phyloP scores from a whole-genome alignment of 2,329 filamentous ascomycete species.

The Ophiostoma populinum region DNA sequence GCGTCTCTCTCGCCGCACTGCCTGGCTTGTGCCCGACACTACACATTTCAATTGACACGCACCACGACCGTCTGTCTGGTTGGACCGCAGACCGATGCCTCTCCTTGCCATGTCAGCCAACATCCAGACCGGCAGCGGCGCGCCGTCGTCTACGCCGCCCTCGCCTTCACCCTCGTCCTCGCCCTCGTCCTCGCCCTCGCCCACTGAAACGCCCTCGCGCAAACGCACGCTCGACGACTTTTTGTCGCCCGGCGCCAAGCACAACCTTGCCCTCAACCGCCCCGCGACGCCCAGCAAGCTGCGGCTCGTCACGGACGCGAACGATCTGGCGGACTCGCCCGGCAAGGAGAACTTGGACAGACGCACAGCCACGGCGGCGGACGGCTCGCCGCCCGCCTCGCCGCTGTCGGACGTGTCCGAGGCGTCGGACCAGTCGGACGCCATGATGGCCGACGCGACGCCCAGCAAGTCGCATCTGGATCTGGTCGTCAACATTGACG shows the following conservation, averaged over 20 bases:
- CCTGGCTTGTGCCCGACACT: no score
- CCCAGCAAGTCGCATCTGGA: slow-evolving; percentile 12
- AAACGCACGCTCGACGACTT: slow-evolving; percentile 32
- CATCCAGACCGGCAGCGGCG: slow-evolving; percentile 23
- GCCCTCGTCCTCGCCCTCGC: no score
- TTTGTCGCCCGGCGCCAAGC: slow-evolving; percentile 12
- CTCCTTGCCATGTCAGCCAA: slow-evolving; percentile 30
- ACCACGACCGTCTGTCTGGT: background rate
- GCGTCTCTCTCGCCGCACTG: no score
- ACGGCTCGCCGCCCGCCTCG: slow-evolving; percentile 9
- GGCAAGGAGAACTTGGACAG: slow-evolving; percentile 1
- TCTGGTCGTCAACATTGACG: slow-evolving; percentile 9
- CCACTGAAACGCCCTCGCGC: slow-evolving; percentile 18
- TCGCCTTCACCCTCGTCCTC: no score
- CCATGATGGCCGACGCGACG: slow-evolving; percentile 23
- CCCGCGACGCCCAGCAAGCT: slow-evolving; percentile 10
- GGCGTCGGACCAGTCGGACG: slow-evolving; percentile 6
- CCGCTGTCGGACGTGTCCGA: slow-evolving; percentile 6
- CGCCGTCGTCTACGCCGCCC: no score
- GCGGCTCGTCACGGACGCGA: slow-evolving; percentile 7
- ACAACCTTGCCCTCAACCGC: background rate
- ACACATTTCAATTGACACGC: background rate
- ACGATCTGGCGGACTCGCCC: slow-evolving; percentile 8
- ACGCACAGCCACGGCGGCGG: slow-evolving; percentile 5
- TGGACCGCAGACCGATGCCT: slow-evolving; percentile 23